Conservation (phyloP, 169 alveolate species). For the Eimeria brunetti region DNA sequence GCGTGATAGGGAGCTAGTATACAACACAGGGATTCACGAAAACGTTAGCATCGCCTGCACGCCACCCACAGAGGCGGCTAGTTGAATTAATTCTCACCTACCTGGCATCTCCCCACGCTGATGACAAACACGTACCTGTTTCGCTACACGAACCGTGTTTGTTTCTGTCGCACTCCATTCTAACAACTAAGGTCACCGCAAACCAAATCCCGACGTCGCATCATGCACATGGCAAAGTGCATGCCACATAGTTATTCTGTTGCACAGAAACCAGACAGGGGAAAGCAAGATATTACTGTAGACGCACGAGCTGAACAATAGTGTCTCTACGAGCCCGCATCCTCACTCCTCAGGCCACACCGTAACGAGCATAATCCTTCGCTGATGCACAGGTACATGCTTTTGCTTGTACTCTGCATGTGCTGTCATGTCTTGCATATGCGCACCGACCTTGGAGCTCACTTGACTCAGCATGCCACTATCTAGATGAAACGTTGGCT, state of each 20-base stretch:
- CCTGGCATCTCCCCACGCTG: background rate
- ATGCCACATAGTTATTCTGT: background rate
- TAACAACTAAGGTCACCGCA: background rate
- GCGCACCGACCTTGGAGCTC: background rate
- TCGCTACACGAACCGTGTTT: background rate
- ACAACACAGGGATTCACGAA: background rate
- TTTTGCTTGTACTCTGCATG: too few species aligned
- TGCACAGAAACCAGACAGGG: background rate
- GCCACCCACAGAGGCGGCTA: background rate
- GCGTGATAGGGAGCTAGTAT: background rate
- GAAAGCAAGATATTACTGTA: background rate
- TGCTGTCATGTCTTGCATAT: background rate
- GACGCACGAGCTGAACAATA: constrained; percentile 11
- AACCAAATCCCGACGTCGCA: background rate
- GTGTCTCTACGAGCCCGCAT: background rate
- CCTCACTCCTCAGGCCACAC: background rate
- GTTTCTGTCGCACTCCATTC: background rate
- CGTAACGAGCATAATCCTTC: background rate
- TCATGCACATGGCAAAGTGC: background rate
- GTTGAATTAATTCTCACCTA: background rate
- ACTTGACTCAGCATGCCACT: background rate
- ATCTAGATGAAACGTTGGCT: background rate
- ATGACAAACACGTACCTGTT: background rate
- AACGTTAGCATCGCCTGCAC: background rate
- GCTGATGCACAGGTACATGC: background rate